phyloP scores from a whole-genome alignment of 2,329 filamentous ascomycete genomes.

The Cladosporium phlei region DNA sequence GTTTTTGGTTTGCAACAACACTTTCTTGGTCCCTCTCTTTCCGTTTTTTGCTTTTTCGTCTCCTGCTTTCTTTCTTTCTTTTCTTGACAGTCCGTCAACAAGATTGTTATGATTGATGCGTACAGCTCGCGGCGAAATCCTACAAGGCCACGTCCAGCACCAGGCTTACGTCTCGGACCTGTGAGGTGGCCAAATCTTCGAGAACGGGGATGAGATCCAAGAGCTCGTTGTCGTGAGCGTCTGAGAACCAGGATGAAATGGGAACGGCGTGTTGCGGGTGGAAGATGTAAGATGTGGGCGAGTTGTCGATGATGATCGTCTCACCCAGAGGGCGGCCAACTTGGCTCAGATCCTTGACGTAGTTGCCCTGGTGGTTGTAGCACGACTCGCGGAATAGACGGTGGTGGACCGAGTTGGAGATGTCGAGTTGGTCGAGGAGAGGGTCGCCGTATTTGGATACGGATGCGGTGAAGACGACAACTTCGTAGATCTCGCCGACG shows the following conservation, averaged over 20 bases:
- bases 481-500: constrained; percentile 94
- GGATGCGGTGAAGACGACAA: constrained; percentile 96
- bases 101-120: background rate
- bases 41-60: background rate
- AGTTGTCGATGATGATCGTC: constrained; percentile 99
- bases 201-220: constrained; percentile 96
- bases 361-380: constrained; percentile 99
- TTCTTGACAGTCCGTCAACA: background rate
- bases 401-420: constrained; percentile 94
- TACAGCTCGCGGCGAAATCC: constrained; percentile 13
- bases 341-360: constrained; percentile 97
- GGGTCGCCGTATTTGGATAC: constrained; percentile 99
- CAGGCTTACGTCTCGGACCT: constrained; percentile 92
- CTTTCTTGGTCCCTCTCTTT: background rate
- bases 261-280: constrained; percentile 97
- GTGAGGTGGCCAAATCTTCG: constrained; percentile 83
- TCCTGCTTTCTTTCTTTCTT: background rate
- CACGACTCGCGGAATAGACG: constrained; percentile 95
- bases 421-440: constrained; percentile 90
- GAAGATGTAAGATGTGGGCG: constrained; percentile 98
- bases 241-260: constrained; percentile 99
- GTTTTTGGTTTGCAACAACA: background rate
- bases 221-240: constrained; percentile 98
- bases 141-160: constrained; percentile 83
- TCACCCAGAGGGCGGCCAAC: constrained; percentile 92